Evolutionary conservation across 345 rosid species (phyloP).

Genomic region (Boechera stricta): DNA sequence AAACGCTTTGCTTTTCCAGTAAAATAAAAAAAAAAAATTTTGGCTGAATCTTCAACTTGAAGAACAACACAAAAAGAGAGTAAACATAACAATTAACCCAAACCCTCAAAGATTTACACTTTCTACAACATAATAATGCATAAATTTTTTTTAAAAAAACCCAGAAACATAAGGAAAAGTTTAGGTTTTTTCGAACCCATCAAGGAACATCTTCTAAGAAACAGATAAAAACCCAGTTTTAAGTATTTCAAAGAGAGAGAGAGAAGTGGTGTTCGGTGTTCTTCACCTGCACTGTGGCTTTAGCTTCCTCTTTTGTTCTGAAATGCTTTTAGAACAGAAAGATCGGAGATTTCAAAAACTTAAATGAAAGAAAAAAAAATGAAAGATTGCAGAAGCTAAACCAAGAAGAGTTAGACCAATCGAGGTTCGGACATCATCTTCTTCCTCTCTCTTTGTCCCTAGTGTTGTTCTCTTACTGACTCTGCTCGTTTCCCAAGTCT

Average conservation of each 20-base stretch:
- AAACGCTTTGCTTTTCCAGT: conserved; percentile 8
- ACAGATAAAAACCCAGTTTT: conserved; percentile 1
- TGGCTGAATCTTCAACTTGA: conserved; percentile 28
- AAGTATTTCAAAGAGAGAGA: background rate
- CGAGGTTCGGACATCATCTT: conserved; percentile 27
- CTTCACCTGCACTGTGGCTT: conserved; percentile 39
- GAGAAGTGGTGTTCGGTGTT: conserved; percentile 12
- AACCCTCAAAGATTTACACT: conserved; percentile 7
- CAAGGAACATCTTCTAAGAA: background rate
- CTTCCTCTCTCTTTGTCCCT: conserved; percentile 43
- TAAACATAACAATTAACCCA: conserved; percentile 12
- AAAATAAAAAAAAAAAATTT: background rate
- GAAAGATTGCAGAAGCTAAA: conserved; percentile 1
- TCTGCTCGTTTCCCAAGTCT: conserved; percentile 47
- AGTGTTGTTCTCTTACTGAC: conserved; percentile 44
- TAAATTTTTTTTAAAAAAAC: background rate
- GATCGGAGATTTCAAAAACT: conserved; percentile 21
- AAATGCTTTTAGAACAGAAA: conserved; percentile 28
- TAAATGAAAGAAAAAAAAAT: background rate
- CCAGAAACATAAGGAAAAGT: background rate
- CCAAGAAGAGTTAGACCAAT: background rate
- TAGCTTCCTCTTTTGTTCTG: conserved; percentile 31
- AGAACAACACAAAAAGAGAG: conserved; percentile 28
- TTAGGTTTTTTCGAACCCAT: background rate
- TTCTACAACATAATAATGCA: conserved; percentile 14